Evolutionary conservation across 2,329 filamentous ascomycete species (phyloP).

Genomic region (Stachybotrys echinatus): DNA sequence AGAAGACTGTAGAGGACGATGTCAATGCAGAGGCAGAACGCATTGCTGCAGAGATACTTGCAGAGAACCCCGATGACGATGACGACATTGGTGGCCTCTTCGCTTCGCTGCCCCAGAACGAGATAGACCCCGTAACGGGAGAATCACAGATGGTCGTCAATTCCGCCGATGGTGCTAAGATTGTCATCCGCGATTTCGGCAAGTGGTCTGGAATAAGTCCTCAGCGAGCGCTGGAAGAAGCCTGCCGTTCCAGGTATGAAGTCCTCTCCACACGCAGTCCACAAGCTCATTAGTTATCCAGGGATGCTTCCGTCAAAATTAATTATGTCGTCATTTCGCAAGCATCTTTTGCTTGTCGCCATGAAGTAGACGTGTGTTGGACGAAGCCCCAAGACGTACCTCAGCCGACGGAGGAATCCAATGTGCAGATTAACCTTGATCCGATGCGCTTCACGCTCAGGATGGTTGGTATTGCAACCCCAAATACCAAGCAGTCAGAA

Average conservation of each 20-base stretch:
- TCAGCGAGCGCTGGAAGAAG: slow-evolving; percentile 73
- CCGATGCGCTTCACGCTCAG: slow-evolving; percentile 58
- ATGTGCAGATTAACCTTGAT: slow-evolving; percentile 39
- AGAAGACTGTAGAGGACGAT: slow-evolving; percentile 34
- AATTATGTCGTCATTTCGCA: slow-evolving; percentile 66
- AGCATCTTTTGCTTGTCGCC: slow-evolving; percentile 68
- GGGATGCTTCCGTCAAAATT: slow-evolving; percentile 66
- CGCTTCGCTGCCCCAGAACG: slow-evolving; percentile 53
- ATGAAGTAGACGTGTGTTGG: slow-evolving; percentile 72
- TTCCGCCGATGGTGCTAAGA: slow-evolving; percentile 43
- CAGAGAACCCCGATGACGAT: slow-evolving; percentile 48
- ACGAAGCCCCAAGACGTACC: slow-evolving; percentile 60
- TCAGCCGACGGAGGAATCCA: slow-evolving; percentile 23
- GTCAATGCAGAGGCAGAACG: slow-evolving; percentile 52
- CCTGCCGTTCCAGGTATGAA: slow-evolving; percentile 70
- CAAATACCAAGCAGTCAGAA: slow-evolving; percentile 77
- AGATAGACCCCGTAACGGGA: slow-evolving; percentile 53
- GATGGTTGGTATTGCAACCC: slow-evolving; percentile 70
- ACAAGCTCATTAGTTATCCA: slow-evolving; percentile 22
- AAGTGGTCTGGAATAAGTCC: slow-evolving; percentile 75
- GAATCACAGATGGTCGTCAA: slow-evolving; percentile 52
- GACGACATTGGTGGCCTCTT: slow-evolving; percentile 50
- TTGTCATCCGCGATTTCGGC: slow-evolving; percentile 76
- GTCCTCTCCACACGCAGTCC: neutral
- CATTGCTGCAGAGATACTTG: slow-evolving; percentile 54